These are phyloP conservation scores for Alternaria gaisen DNA, from an alignment of 2,329 filamentous ascomycete species.

Conservation along the genomic window DNA sequence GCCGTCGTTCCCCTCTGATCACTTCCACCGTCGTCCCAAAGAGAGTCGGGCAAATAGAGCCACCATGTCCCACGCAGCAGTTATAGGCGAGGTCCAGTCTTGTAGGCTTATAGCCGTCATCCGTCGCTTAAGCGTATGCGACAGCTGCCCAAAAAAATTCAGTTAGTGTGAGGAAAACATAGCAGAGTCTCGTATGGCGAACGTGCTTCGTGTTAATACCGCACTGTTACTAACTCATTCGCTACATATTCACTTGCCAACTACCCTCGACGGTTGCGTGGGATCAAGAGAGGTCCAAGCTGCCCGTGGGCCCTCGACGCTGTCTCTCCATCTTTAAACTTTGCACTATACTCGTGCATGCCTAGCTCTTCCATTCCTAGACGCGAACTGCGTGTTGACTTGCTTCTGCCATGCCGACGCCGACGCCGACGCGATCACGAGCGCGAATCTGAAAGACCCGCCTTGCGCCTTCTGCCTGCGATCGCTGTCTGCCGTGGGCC, in stretches of 20 bases:
- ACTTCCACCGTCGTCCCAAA: constrained; percentile 9
- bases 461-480: constrained; percentile 8
- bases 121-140: constrained; percentile 14
- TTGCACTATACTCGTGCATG: constrained; percentile 16
- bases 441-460: constrained; percentile 15
- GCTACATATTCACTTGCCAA: constrained; percentile 19
- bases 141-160: not conserved
- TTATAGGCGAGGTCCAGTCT: constrained; percentile 24
- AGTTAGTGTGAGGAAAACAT: not conserved
- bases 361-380: constrained; percentile 10
- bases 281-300: constrained; percentile 41
- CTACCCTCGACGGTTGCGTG: constrained; percentile 19
- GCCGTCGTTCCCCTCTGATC: constrained; percentile 2
- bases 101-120: constrained; percentile 11
- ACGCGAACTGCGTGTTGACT: constrained; percentile 17
- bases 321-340: constrained; percentile 13
- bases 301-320: constrained; percentile 17
- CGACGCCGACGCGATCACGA: constrained; percentile 2
- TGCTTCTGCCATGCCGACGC: constrained; percentile 19
- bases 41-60: constrained; percentile 6
- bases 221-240: constrained; percentile 10
- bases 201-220: constrained; percentile 7
- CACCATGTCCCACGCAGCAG: constrained; percentile 20
- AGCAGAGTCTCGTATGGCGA: constrained; percentile 12
- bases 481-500: constrained; percentile 13